Conservation (phyloP, 306 rosid genomes). For the barrel medic (Medicago truncatula) region DNA sequence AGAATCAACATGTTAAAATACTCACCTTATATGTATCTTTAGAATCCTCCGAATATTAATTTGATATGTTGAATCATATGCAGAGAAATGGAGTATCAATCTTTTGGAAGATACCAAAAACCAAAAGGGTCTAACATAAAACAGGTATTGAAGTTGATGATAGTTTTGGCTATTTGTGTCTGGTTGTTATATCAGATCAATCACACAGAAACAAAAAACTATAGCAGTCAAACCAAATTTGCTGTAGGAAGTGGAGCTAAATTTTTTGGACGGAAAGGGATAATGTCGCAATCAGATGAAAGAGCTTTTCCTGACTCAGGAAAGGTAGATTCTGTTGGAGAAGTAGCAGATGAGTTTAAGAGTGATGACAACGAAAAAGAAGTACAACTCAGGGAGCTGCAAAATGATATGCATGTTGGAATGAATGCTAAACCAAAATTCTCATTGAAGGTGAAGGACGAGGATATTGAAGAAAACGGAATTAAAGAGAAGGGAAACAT, state of each 20-base stretch:
- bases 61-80: slow-evolving; percentile 35
- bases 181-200: slow-evolving; percentile 57
- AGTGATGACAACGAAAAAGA: background rate
- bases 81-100: slow-evolving; percentile 50
- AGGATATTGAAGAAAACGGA: background rate
- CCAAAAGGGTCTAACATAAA: slow-evolving; percentile 47
- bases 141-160: slow-evolving; percentile 44
- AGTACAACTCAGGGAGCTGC: background rate
- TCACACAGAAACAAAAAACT: slow-evolving; percentile 32
- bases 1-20: no score
- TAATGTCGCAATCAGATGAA: slow-evolving; percentile 14
- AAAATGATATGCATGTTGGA: background rate
- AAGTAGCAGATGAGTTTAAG: slow-evolving; percentile 1
- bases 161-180: slow-evolving; percentile 47
- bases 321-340: slow-evolving; percentile 31
- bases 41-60: slow-evolving; percentile 1
- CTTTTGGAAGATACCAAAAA: slow-evolving; percentile 46
- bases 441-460: background rate
- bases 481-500: background rate
- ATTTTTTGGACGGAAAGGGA: slow-evolving; percentile 49
- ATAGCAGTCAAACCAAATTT: slow-evolving; percentile 10
- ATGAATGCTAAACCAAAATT: background rate
- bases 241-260: slow-evolving; percentile 18
- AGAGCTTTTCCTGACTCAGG: slow-evolving; percentile 28
- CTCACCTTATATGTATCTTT: background rate